Percentiles rank a stretch among this genome's conserved stretches.
These are phyloP conservation scores for Blumeria graminis DNA, from an alignment of 2,329 filamentous ascomycete species.

Conservation along the genomic window DNA sequence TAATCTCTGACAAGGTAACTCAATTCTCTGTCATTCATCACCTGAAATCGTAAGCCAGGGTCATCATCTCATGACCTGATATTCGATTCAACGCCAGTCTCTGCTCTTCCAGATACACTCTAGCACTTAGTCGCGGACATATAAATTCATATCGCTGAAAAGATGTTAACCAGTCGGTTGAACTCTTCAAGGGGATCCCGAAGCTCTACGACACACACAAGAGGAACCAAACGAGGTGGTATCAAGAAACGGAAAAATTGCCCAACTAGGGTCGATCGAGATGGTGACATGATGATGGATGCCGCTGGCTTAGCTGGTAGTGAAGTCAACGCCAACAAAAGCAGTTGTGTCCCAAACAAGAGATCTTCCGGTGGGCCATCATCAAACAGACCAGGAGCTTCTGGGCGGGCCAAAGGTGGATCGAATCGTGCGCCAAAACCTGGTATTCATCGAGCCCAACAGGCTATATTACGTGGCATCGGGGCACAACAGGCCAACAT, in stretches of 20 bases:
- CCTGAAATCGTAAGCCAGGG: no score
- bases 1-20: no score
- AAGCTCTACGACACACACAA: slow-evolving; percentile 11
- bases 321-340: slow-evolving; percentile 6
- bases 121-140: no score
- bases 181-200: slow-evolving; percentile 11
- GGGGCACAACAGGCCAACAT: slow-evolving; percentile 13
- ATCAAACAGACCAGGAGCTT: slow-evolving; percentile 4
- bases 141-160: background rate
- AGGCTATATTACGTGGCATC: slow-evolving; percentile 18
- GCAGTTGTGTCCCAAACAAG: slow-evolving; percentile 10
- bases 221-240: slow-evolving; percentile 19
- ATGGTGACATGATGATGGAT: slow-evolving; percentile 39
- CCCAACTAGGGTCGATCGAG: slow-evolving; percentile 25
- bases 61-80: no score
- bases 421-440: slow-evolving; percentile 14
- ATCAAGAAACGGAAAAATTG: slow-evolving; percentile 23
- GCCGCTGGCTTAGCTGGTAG: slow-evolving; percentile 9
- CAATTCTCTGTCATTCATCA: no score
- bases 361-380: slow-evolving; percentile 6
- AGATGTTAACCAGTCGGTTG: slow-evolving; percentile 1
- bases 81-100: no score
- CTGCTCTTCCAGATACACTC: no score
- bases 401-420: slow-evolving; percentile 12
- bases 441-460: slow-evolving; percentile 9